Evolutionary conservation across 1,284 basidiomycete genomes (phyloP).

Genomic region (Golubevia pallescens): DNA sequence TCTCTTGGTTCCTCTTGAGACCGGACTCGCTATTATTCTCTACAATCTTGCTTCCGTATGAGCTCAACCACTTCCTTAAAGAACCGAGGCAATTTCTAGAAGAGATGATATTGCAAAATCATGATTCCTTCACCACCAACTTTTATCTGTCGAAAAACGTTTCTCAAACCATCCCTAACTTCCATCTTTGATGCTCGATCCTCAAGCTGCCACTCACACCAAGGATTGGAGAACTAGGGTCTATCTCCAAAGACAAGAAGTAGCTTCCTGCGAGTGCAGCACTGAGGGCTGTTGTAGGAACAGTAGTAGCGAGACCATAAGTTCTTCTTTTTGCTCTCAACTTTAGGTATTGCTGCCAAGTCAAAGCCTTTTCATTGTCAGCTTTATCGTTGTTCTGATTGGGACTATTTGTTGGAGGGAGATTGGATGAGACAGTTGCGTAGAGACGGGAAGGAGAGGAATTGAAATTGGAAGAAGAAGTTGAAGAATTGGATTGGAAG

Average conservation of each 20-base stretch:
- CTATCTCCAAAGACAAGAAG: slow-evolving; percentile 50
- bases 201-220: slow-evolving; percentile 14
- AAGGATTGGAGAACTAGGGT: slow-evolving; percentile 38
- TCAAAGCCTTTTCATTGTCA: slow-evolving; percentile 7
- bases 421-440: not conserved
- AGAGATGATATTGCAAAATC: no score
- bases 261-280: slow-evolving; percentile 41
- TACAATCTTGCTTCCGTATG: no score
- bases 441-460: not conserved
- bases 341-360: slow-evolving; percentile 40
- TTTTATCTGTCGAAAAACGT: no score
- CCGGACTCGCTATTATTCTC: no score
- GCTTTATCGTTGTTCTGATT: not conserved
- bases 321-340: slow-evolving; percentile 43
- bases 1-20: no score
- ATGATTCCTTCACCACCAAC: no score
- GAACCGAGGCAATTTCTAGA: no score
- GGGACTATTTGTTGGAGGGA: not conserved
- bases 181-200: no score
- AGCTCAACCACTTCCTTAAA: no score
- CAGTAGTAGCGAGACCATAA: slow-evolving; percentile 46
- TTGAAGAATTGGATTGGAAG: slow-evolving; percentile 2
- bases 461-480: not conserved
- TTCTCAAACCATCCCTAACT: no score
- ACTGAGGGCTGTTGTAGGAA: slow-evolving; percentile 48